Evolutionary conservation across 495 filamentous ascomycete genomes (phyloP), one percentile per base, ranked within the genome.

Genomic region (Neurospora cerealis): DNA sequence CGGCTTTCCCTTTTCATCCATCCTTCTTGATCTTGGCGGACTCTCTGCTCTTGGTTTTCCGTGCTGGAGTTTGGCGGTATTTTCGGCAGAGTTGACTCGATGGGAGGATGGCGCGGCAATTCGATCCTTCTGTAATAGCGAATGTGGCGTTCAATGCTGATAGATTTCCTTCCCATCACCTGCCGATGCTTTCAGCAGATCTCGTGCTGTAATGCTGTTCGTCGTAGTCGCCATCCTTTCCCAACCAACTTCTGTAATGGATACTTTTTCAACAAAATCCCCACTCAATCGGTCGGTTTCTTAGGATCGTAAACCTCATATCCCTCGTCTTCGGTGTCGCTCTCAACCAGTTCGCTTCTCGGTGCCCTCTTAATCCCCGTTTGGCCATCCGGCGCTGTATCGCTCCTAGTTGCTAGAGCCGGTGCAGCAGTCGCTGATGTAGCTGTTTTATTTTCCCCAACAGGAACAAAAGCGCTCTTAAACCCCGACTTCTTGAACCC

Each of bases 321-420:
- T 3, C 86, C 87, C 75, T 89, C 87, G 54, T 89, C 87, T 37
- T 88, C 87, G 28, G 87, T 89, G 73, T 89, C 87, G 77, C 86
- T 89, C 79, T 87, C 87, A 10, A 77, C 80, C 54, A 81, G 75
- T n/a, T 80, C 74, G 77, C 78, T 73, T 70, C 78, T 44, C 32
- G 41, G 62, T 2, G 78, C 62, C 46, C 74, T 70, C 19, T 38
- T 70, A 38, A 70, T 75, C 69, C 77, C 74, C 69, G 71, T 75
- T 21, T 73, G 80, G 0, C 36, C 75, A 15, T 73, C 74, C 11
- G 78, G 75, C 70, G 71, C 73, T 39, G 62, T 40, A 72, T 69
- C 72, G 62, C 75, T 78, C 62, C 69, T 66, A 15, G 69, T 74
- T 24, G 60, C 70, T 34, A 5, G 42, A 8, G 6, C 41, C 6